Evolutionary conservation across 192 early-diverging fungal species (phyloP).

Genomic region (Mortierella alpina): DNA sequence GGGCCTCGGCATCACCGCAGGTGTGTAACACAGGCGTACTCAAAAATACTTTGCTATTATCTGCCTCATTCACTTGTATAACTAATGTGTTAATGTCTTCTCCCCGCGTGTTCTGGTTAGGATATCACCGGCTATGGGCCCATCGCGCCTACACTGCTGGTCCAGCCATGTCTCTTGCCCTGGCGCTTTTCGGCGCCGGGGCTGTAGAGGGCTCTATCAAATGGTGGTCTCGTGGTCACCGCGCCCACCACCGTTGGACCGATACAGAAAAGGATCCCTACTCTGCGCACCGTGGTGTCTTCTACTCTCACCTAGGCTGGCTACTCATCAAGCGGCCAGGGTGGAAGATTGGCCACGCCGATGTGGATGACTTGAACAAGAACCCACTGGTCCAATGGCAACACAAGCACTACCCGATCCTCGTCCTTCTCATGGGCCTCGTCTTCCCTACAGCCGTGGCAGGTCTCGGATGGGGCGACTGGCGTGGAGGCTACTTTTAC

Average conservation of each 20-base stretch:
- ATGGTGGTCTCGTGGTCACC: constrained; percentile 90
- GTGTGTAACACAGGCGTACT: constrained; percentile 5
- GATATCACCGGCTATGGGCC: constrained; percentile 88
- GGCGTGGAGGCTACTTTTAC: constrained; percentile 82
- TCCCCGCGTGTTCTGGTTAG: constrained; percentile 25
- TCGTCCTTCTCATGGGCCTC: constrained; percentile 81
- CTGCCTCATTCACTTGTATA: constrained; percentile 1
- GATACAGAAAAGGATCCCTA: constrained; percentile 89
- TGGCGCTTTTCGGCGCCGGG: constrained; percentile 72
- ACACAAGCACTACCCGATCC: constrained; percentile 78
- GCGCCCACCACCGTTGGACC: constrained; percentile 90
- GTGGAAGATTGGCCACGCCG: constrained; percentile 78
- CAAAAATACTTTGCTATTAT: not conserved
- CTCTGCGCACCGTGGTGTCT: constrained; percentile 79
- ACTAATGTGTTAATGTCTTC: not conserved
- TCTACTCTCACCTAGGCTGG: constrained; percentile 89
- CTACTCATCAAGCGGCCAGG: constrained; percentile 85
- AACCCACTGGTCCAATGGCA: constrained; percentile 79
- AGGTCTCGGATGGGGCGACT: constrained; percentile 87
- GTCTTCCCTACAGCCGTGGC: constrained; percentile 85
- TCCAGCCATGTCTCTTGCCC: constrained; percentile 67
- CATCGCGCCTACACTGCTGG: constrained; percentile 82
- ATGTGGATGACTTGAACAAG: constrained; percentile 83
- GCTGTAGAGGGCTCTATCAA: constrained; percentile 86
- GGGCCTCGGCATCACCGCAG: constrained; percentile 89